A percentile compares a stretch with the other conserved stretches of the same genome.
Evolutionary conservation across 1,284 basidiomycete species (phyloP).

Genomic region (Cystobasidium sp.): DNA sequence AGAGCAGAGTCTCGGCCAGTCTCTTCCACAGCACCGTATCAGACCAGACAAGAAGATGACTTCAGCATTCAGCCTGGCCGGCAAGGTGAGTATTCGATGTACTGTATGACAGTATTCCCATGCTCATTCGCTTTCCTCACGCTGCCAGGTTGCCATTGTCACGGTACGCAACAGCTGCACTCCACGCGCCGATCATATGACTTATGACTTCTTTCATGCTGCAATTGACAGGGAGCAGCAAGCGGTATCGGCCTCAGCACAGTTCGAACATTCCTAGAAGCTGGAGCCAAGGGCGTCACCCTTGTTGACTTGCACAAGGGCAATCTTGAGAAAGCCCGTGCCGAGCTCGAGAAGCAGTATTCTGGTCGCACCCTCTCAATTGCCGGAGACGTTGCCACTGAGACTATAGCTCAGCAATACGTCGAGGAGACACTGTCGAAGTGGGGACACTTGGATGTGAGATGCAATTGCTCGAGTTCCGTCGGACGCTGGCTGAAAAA

Average conservation of each 20-base stretch:
- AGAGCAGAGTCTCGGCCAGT: too few species aligned
- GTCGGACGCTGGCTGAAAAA: not conserved
- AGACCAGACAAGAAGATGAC: not conserved
- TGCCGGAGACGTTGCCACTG: not conserved
- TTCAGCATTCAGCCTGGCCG: conserved; percentile 5
- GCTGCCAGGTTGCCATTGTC: not conserved
- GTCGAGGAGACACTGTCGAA: conserved; percentile 12
- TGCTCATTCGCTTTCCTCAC: too few species aligned
- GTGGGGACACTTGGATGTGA: conserved; percentile 8
- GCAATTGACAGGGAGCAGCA: not conserved
- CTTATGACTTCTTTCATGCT: not conserved
- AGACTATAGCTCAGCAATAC: not conserved
- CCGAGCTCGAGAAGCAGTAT: conserved; percentile 13
- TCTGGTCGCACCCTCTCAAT: not conserved
- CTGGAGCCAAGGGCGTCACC: conserved; percentile 3
- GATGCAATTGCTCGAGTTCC: not conserved
- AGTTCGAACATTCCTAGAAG: not conserved
- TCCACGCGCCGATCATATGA: too few species aligned
- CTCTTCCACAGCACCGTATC: too few species aligned
- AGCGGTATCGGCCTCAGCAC: not conserved
- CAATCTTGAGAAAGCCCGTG: conserved; percentile 1
- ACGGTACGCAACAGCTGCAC: not conserved
- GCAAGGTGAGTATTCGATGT: not conserved
- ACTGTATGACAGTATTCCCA: not conserved
- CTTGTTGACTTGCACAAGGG: conserved; percentile 3